Evolutionary conservation across 2,329 filamentous ascomycete genomes (phyloP).

Genomic region (Claviceps sp.): DNA sequence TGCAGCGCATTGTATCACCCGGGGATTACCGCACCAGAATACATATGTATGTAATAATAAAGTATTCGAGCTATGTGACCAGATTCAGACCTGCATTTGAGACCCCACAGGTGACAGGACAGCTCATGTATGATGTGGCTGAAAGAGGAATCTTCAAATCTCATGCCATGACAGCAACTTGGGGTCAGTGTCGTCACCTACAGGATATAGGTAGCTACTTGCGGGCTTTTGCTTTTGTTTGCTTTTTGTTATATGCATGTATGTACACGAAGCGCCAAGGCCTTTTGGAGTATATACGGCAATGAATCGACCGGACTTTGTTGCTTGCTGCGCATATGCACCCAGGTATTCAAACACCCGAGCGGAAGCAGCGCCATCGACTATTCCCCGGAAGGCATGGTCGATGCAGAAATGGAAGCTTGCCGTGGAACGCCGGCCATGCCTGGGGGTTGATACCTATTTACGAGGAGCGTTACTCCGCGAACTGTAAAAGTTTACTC

Average conservation of each 20-base stretch:
- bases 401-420: neutral
- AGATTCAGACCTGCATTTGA: neutral
- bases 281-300: neutral
- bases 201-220: neutral
- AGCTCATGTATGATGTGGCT: neutral
- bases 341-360: neutral
- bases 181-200: neutral
- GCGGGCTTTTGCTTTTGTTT: neutral
- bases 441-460: neutral
- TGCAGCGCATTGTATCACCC: neutral
- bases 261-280: neutral
- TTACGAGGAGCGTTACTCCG: no score
- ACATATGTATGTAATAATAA: no score
- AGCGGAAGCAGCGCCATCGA: neutral
- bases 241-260: neutral
- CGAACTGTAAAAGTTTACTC: no score
- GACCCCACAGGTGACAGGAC: neutral
- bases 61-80: neutral
- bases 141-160: neutral
- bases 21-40: neutral
- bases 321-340: neutral
- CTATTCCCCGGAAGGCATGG: no score
- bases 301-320: neutral
- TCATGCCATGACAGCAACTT: neutral
- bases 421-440: neutral